phyloP scores from a whole-genome alignment of 2,329 filamentous ascomycete species.

The Phialophora verrucosa region DNA sequence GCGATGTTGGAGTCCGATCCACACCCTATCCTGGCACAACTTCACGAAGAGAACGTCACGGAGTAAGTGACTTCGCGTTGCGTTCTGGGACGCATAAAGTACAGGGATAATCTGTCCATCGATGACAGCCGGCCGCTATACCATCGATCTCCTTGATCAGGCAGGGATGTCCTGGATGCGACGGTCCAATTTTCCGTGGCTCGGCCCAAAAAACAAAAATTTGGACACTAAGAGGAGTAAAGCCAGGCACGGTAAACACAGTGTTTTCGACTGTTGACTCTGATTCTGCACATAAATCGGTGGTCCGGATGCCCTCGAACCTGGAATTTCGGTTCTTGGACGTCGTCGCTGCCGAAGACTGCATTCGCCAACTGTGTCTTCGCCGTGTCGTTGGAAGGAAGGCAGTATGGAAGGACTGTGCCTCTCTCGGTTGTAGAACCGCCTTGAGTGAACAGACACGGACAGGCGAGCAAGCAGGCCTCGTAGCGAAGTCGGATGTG shows the following conservation, averaged over 20 bases:
- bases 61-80: constrained; percentile 21
- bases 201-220: background rate
- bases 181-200: background rate
- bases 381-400: background rate
- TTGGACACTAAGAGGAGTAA: background rate
- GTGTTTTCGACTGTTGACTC: background rate
- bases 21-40: constrained; percentile 28
- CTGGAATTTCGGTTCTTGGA: background rate
- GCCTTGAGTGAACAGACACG: background rate
- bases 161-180: background rate
- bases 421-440: background rate
- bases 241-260: background rate
- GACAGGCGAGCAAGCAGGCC: background rate
- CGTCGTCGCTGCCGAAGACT: background rate
- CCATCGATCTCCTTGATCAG: background rate
- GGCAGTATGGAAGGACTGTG: background rate
- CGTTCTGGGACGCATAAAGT: background rate
- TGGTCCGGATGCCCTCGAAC: background rate
- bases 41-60: constrained; percentile 30
- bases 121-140: background rate
- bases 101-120: background rate
- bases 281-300: background rate
- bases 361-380: background rate
- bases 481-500: background rate
- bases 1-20: constrained; percentile 46